A percentile compares a stretch with the other conserved stretches of the same genome.
Conservation (phyloP, 2,329 filamentous ascomycete species). For the Fusarium sp. region DNA sequence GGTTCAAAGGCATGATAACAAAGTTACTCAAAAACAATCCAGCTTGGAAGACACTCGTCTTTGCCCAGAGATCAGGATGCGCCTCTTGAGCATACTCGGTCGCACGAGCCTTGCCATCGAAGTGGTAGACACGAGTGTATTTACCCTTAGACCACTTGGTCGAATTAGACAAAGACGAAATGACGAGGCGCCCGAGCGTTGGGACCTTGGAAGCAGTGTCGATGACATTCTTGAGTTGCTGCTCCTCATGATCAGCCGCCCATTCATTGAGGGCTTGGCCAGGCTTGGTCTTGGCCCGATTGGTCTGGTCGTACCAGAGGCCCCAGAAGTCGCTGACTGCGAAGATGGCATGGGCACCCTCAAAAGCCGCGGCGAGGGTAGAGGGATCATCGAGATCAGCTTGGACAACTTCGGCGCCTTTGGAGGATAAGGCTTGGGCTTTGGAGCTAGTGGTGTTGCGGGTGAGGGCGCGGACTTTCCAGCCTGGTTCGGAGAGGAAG, state of each 20-base stretch:
- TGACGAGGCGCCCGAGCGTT: constrained; percentile 52
- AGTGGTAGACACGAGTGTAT: constrained; percentile 55
- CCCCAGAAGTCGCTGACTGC: constrained; percentile 46
- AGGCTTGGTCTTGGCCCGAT: constrained; percentile 17
- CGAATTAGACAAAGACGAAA: constrained; percentile 51
- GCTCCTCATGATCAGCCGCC: constrained; percentile 46
- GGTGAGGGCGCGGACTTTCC: constrained; percentile 28
- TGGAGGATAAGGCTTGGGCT: constrained; percentile 6
- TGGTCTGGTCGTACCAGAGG: constrained; percentile 13
- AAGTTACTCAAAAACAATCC: constrained; percentile 36
- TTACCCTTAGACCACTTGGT: constrained; percentile 54
- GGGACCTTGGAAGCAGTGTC: constrained; percentile 49
- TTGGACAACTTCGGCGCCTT: constrained; percentile 13
- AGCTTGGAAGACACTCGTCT: constrained; percentile 36
- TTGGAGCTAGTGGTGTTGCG: constrained; percentile 20
- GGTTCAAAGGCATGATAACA: not conserved
- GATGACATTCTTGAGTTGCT: constrained; percentile 51
- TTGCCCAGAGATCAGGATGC: constrained; percentile 35
- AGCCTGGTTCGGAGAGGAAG: constrained; percentile 18
- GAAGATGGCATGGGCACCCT: constrained; percentile 37
- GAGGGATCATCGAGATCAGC: constrained; percentile 10
- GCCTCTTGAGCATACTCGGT: constrained; percentile 41
- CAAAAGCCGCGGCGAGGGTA: not conserved
- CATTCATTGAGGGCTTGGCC: constrained; percentile 31
- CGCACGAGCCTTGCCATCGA: constrained; percentile 54